Base-by-base conservation (phyloP, 129 eudicot species). In the Sambucus nigra region DNA sequence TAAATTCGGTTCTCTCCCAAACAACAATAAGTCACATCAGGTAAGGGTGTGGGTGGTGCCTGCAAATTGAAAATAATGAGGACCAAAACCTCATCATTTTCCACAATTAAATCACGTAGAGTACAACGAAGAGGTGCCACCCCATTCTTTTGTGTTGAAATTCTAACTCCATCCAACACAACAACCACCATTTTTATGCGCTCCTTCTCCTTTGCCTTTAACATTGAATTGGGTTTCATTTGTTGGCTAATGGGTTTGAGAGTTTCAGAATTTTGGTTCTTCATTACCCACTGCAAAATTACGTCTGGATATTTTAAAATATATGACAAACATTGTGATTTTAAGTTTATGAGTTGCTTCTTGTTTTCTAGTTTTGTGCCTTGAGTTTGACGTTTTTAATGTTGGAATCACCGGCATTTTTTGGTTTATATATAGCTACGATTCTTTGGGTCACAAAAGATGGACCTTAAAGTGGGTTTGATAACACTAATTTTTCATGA, bases 91-190 rank as follows among this genome's bases (percentile, higher is more conserved):
- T 68, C 59, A 64, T 73, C 75, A 24, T 55, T 25, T 8, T 59
- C 55, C 27, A 61, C 51, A 24, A 69, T 64, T 48, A 38, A 66
- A 49, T 68, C 55, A 23, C 35, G 13, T 22, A 77, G 44, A 1
- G 79, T 73, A 31, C 61, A 68, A 18, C 61, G 58, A 8, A 77
- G 56, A 1, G 83, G 79, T 11, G 51, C 69, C 14, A 59, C 33
- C 10, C 73, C 71, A 33, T 48, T 47, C 7, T 38, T 66, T 10
- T 45, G 76, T 7, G 19, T 55, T 26, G 60, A 68, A 15, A 73
- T 60, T 41, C 55, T 77, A 20, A 24, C 13, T 41, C 79, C 83
- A 6, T 77, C 76, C 19, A 77, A 56, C 26, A 77, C 83, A 5
- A 77, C 73, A 7, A 77, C 62, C 29, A 66, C 49, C 28, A 47